Percentiles rank a stretch among this genome's conserved stretches.
phyloP scores from a whole-genome alignment of 192 early-diverging fungal genomes.

The Cladochytrium replicatum region DNA sequence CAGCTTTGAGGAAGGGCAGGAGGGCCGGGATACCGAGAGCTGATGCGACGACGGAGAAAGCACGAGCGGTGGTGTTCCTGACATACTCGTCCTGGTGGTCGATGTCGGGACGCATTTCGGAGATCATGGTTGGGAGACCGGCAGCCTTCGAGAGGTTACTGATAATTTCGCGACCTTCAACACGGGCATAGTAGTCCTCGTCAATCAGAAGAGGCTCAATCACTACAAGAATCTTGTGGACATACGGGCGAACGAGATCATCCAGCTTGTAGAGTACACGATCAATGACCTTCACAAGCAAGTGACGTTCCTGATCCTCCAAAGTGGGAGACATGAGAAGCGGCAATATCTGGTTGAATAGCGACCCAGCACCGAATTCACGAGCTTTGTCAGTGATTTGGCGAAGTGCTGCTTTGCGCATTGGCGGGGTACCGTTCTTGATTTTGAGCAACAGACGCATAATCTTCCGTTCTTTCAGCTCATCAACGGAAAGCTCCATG shows the following conservation, averaged over 20 bases:
- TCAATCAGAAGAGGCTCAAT: slow-evolving; percentile 97
- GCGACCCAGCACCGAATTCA: slow-evolving; percentile 83
- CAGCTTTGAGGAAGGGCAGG: slow-evolving; percentile 91
- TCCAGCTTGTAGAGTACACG: slow-evolving; percentile 92
- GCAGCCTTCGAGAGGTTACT: slow-evolving; percentile 95
- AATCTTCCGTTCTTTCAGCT: slow-evolving; percentile 90
- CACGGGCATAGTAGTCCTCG: slow-evolving; percentile 92
- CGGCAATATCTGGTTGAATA: slow-evolving; percentile 95
- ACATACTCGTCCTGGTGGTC: slow-evolving; percentile 98
- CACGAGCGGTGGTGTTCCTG: slow-evolving; percentile 93
- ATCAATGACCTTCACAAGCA: slow-evolving; percentile 96
- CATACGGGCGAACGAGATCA: slow-evolving; percentile 91
- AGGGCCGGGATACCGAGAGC: slow-evolving; percentile 90
- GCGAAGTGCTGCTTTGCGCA: slow-evolving; percentile 85
- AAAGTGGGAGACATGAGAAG: slow-evolving; percentile 93
- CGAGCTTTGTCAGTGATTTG: slow-evolving; percentile 94
- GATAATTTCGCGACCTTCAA: slow-evolving; percentile 97
- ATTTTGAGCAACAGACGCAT: slow-evolving; percentile 92
- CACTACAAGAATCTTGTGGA: slow-evolving; percentile 98
- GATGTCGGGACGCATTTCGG: slow-evolving; percentile 98
- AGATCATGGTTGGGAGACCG: slow-evolving; percentile 94
- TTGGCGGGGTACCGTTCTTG: slow-evolving; percentile 94
- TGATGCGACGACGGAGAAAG: slow-evolving; percentile 95
- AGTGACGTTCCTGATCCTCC: slow-evolving; percentile 97
- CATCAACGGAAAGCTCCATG: slow-evolving; percentile 66